Evolutionary conservation across 1,284 basidiomycete genomes (phyloP).

Genomic region (Rugosomyces carneus): DNA sequence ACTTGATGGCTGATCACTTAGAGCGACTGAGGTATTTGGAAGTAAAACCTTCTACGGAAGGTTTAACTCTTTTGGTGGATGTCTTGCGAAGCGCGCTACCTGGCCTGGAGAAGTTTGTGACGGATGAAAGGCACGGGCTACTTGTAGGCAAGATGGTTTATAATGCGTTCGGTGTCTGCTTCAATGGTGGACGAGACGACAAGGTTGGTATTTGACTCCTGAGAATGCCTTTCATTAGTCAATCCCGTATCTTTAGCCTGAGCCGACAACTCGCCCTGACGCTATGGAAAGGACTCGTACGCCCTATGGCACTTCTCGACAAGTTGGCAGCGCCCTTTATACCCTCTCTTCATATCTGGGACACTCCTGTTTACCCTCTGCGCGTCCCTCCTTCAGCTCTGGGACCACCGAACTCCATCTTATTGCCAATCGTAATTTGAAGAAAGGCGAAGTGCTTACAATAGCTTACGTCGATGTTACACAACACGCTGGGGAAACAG

Average conservation of each 20-base stretch:
- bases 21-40: slow-evolving; percentile 68
- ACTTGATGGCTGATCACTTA: slow-evolving; percentile 66
- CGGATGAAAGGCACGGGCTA: slow-evolving; percentile 55
- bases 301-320: slow-evolving; percentile 63
- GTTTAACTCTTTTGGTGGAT: slow-evolving; percentile 43
- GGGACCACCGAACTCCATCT: slow-evolving; percentile 62
- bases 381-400: slow-evolving; percentile 52
- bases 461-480: slow-evolving; percentile 68
- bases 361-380: slow-evolving; percentile 68
- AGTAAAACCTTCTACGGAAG: slow-evolving; percentile 40
- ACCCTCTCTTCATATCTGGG: slow-evolving; percentile 69
- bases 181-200: slow-evolving; percentile 57
- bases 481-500: slow-evolving; percentile 46
- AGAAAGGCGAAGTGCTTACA: slow-evolving; percentile 68
- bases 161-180: slow-evolving; percentile 68
- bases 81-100: slow-evolving; percentile 60
- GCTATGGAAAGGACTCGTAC: slow-evolving; percentile 68
- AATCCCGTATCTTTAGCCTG: slow-evolving; percentile 34
- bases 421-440: slow-evolving; percentile 55
- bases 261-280: slow-evolving; percentile 47
- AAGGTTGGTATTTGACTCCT: slow-evolving; percentile 39
- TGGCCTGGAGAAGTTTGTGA: slow-evolving; percentile 64
- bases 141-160: slow-evolving; percentile 67
- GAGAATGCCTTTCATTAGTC: background rate
- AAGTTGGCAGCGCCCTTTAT: slow-evolving; percentile 70